Conservation (phyloP, 257 asterid genomes). For the Penstemon eatonii region DNA sequence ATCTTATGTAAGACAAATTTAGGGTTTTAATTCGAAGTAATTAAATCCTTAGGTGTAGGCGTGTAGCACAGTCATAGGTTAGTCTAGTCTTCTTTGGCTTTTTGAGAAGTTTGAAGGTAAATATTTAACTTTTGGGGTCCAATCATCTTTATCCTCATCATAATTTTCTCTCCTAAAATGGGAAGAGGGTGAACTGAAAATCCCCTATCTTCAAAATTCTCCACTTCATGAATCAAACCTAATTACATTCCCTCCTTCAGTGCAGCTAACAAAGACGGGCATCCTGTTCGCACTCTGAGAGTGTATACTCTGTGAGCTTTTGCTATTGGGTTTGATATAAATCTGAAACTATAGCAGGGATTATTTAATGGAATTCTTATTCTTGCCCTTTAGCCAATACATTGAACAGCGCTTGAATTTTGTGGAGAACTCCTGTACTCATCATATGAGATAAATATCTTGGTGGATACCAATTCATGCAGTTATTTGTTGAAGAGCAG, state of each 20-base stretch:
- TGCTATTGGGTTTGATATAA: not conserved
- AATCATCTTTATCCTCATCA: too few relatives aligned
- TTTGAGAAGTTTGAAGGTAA: too few relatives aligned
- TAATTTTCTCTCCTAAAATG: not conserved
- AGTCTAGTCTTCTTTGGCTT: too few relatives aligned
- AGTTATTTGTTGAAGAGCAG: not conserved
- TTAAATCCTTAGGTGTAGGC: too few relatives aligned
- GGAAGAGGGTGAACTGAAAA: conserved; percentile 2
- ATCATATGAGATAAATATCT: not conserved
- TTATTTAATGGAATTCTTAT: not conserved
- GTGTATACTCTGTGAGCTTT: not conserved
- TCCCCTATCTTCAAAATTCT: not conserved
- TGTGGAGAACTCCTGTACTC: not conserved
- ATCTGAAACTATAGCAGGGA: not conserved
- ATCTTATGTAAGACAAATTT: too few relatives aligned
- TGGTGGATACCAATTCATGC: not conserved
- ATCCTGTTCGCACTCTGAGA: not conserved
- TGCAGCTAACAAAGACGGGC: not conserved
- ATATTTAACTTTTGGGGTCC: too few relatives aligned
- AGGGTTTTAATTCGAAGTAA: too few relatives aligned
- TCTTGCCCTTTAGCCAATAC: not conserved
- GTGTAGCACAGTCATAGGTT: too few relatives aligned
- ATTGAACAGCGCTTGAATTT: not conserved
- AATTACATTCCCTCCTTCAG: not conserved
- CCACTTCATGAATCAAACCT: not conserved